Percentiles rank a stretch among this genome's conserved stretches.
These are phyloP conservation scores for Mycena galericulata DNA, from an alignment of 768 basidiomycete genomes.

Conservation along the genomic window DNA sequence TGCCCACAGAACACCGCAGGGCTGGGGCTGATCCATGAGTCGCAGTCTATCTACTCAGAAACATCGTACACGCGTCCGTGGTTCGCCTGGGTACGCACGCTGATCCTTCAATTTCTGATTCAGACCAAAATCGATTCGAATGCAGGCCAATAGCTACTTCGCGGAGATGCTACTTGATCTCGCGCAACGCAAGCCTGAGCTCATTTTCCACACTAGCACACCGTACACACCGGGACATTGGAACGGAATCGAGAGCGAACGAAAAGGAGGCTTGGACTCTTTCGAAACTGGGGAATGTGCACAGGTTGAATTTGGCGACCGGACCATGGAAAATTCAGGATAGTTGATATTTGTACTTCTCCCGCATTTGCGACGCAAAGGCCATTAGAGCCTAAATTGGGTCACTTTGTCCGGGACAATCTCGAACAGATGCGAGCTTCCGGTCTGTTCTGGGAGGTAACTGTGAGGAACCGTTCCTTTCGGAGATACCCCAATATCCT, in stretches of 20 bases:
- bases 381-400: no score
- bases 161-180: slow-evolving; percentile 86
- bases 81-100: slow-evolving; percentile 24
- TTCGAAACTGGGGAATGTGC: no score
- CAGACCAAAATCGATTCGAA: background rate
- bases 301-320: no score
- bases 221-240: slow-evolving; percentile 65
- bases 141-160: slow-evolving; percentile 75
- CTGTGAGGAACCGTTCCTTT: no score
- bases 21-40: slow-evolving; percentile 30
- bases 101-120: background rate
- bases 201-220: slow-evolving; percentile 68
- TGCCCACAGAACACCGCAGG: slow-evolving; percentile 29
- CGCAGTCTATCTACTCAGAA: slow-evolving; percentile 19
- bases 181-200: slow-evolving; percentile 76
- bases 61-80: slow-evolving; percentile 20
- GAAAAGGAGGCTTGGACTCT: no score
- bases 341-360: no score
- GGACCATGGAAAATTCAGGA: no score
- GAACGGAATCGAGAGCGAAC: background rate
- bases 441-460: no score
- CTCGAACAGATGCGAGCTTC: no score
- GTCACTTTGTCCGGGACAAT: no score
- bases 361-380: no score
- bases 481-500: no score